Base-by-base conservation (phyloP, 768 basidiomycete species). In the Boletus coccyginus region DNA sequence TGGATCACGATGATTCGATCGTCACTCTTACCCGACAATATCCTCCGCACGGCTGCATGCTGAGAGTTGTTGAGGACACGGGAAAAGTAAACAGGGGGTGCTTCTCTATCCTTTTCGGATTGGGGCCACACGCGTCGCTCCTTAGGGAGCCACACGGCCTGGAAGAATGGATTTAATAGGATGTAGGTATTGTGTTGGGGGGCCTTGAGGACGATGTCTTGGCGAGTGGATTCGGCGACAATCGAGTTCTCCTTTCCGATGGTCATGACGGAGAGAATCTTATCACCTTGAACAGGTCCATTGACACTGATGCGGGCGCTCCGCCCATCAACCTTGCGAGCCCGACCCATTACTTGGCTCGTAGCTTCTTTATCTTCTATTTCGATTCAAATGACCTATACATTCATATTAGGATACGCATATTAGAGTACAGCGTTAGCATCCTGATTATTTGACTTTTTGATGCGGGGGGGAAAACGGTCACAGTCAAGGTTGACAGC, bases 231-330 rank as follows among this genome's bases (percentile, higher is more conserved):
- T 52, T 89, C 86, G 4, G 88, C 86, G 27, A 27, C 27, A 27
- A 3, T 90, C 0, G 77, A 79, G 31, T 71, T 73, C 51, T 79
- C 84, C 31, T 76, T 78, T 3, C 85, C 87, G 42, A 79, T 70
- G 4, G 85, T 80, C 10, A 67, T 77, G 41, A 89, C 73, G 5
- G 69, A 66, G 17, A 62, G 16, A 46, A 71, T 56, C 27, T 48
- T 60, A 16, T 53, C 42, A 3, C 55, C 57, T 33, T 43, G n/a
- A 19, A 74, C 21, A 1, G 62, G n/a, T 11, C 53, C 65, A 6
- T 63, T 50, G 35, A 78, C 42, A 12, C 41, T 32, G 29, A 82
- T 59, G 5, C 31, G 59, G 0, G 72, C 78, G 13, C 60, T 61
- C 8, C 80, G 79, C 5, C 83, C 81, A 40, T 58, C 16, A 60